These are phyloP conservation scores for Hamamelis virginiana DNA, from an alignment of 164 flowering plant species.

Conservation along the genomic window DNA sequence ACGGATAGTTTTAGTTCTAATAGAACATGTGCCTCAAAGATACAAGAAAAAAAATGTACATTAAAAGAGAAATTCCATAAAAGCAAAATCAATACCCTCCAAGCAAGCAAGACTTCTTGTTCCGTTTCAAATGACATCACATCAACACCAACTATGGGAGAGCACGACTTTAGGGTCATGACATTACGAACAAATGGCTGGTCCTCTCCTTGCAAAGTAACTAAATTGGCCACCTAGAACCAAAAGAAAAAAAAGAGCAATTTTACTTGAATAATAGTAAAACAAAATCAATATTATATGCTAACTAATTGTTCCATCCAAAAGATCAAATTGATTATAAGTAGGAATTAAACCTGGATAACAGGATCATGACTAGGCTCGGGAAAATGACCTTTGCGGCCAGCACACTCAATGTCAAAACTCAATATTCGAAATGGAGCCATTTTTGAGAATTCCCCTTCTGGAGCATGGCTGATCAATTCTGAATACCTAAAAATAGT, in stretches of 20 bases:
- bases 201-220: constrained; percentile 86
- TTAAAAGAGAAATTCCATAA: neutral
- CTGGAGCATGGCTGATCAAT: constrained; percentile 81
- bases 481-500: constrained; percentile 57
- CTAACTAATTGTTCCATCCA: neutral
- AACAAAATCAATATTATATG: neutral
- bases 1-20: neutral
- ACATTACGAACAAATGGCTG: constrained; percentile 91
- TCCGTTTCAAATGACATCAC: constrained; percentile 93
- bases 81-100: constrained; percentile 66
- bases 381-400: constrained; percentile 96
- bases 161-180: constrained; percentile 93
- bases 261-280: neutral
- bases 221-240: constrained; percentile 85
- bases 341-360: constrained; percentile 65
- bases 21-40: neutral
- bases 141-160: constrained; percentile 96
- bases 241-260: constrained; percentile 11
- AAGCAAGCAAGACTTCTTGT: constrained; percentile 87
- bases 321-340: neutral
- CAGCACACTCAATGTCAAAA: constrained; percentile 99
- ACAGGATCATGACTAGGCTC: constrained; percentile 98
- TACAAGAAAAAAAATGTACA: neutral
- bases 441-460: constrained; percentile 92
- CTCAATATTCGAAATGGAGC: constrained; percentile 97